These are phyloP conservation scores for Polychaeton citri DNA, from an alignment of 2,329 filamentous ascomycete species.

Conservation along the genomic window DNA sequence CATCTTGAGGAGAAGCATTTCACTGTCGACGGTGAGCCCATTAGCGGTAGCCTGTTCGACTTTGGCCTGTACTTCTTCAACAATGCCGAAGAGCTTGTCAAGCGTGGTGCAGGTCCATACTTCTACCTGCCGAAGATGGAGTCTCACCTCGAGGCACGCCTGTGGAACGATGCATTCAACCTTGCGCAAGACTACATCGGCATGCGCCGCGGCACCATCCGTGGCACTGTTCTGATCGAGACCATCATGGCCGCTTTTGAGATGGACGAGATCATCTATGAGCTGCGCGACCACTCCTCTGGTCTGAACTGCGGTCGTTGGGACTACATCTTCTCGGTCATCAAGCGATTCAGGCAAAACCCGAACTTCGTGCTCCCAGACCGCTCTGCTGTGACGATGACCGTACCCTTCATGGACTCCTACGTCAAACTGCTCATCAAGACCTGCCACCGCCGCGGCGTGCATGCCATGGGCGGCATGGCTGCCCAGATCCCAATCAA, in stretches of 20 bases:
- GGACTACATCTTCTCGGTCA: constrained; percentile 99
- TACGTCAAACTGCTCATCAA: constrained; percentile 97
- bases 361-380: constrained; percentile 87
- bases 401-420: constrained; percentile 92
- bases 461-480: constrained; percentile 99
- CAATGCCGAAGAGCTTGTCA: constrained; percentile 81
- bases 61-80: constrained; percentile 99
- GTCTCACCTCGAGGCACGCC: constrained; percentile 85
- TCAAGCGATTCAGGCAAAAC: constrained; percentile 98
- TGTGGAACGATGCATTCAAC: constrained; percentile 99
- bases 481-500: constrained; percentile 98
- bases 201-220: constrained; percentile 80
- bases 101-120: constrained; percentile 78
- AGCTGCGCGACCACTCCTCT: constrained; percentile 89
- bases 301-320: constrained; percentile 97
- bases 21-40: constrained; percentile 86
- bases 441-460: constrained; percentile 89
- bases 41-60: constrained; percentile 86
- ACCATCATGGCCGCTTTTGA: constrained; percentile 96
- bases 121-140: constrained; percentile 97
- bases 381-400: constrained; percentile 88
- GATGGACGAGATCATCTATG: constrained; percentile 99
- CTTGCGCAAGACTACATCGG: constrained; percentile 85
- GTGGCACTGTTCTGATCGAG: constrained; percentile 91
- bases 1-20: constrained; percentile 98